These are phyloP conservation scores for Pleurotus djamor DNA, from an alignment of 768 basidiomycete species.

Conservation along the genomic window DNA sequence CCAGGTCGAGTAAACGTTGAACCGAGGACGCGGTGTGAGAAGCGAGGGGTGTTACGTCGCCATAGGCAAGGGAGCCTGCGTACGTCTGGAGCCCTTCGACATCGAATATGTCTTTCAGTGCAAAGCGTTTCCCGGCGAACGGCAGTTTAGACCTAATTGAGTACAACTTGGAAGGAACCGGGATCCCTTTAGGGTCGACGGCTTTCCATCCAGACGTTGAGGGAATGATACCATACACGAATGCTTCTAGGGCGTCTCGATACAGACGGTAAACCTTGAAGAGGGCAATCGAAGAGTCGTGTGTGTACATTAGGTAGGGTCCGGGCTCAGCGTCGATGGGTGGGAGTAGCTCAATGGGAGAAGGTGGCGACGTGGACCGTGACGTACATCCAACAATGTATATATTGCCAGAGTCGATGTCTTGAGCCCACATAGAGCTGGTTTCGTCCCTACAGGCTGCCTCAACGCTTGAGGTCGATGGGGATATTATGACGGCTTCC, in stretches of 20 bases:
- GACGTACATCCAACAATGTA: background rate
- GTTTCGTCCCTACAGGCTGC: background rate
- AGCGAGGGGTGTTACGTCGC: conserved; percentile 28
- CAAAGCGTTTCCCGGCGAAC: conserved; percentile 45
- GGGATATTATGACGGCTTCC: background rate
- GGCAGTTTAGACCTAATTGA: conserved; percentile 23
- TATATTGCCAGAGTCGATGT: background rate
- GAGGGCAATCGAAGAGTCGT: background rate
- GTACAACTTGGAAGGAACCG: conserved; percentile 48
- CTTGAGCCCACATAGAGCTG: background rate
- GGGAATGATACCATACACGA: conserved; percentile 40
- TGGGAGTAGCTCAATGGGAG: background rate
- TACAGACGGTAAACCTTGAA: conserved; percentile 34
- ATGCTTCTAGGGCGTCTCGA: conserved; percentile 40
- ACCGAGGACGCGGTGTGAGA: conserved; percentile 36
- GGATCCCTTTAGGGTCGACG: conserved; percentile 32
- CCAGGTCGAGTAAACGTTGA: conserved; percentile 41
- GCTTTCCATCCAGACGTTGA: conserved; percentile 25
- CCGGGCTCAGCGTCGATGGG: background rate
- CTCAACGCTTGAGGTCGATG: background rate
- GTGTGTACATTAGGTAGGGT: background rate
- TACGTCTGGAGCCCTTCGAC: conserved; percentile 29
- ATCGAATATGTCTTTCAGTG: conserved; percentile 42
- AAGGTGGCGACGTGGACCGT: background rate
- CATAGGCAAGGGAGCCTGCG: conserved; percentile 31